Base-by-base conservation (phyloP, 768 basidiomycete species). In the Serendipita indica region DNA sequence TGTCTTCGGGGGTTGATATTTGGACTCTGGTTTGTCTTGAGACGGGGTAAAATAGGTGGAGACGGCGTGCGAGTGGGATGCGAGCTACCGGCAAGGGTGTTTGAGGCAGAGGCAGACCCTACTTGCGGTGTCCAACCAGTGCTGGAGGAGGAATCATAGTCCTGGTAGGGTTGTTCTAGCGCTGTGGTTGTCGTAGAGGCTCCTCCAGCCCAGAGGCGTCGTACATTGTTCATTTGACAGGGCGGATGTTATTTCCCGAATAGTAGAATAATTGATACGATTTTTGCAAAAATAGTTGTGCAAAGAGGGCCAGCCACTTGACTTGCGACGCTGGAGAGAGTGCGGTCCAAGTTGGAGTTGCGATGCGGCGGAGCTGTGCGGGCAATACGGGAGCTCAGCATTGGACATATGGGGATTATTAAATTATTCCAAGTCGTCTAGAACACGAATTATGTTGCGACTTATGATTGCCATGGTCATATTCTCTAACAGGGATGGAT, bases 151-250 rank as follows among this genome's bases (percentile, higher is more conserved):
- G 41, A 25, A 18, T 43, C 41, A n/a, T 43, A 43, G 41, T n/a
- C 18, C 41, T n/a, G 6, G n/a, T 43, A 43, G 32, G 49, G 30
- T 16, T 20, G 20, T 30, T 54, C 49, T 0, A 54, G 7, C 4
- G 49, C 49, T 10, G 49, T 54, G 4, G 49, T 33, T 4, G 49
- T n/a, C 30, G 49, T 54, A n/a, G 22, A 20, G 25, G 49, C 30
- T 7, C 22, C 30, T 30, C 22, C 10, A 54, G 49, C 49, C 22
- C 49, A 54, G 22, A 54, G 32, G 25, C 49, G 49, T 0, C 49
- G 49, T 33, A 54, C 49, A 28, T 33, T 33, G 49, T 54, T 54
- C 49, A 54, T 54, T 28, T 54, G 49, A 28, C 22, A 16, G 49
- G 32, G 22, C 16, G 32, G 49, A 7, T 28, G 49, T 54, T 4